Percentiles rank a stretch among this genome's conserved stretches.
Conservation (phyloP, 1,139 yeast species). For the Yamadazyma sp. region DNA sequence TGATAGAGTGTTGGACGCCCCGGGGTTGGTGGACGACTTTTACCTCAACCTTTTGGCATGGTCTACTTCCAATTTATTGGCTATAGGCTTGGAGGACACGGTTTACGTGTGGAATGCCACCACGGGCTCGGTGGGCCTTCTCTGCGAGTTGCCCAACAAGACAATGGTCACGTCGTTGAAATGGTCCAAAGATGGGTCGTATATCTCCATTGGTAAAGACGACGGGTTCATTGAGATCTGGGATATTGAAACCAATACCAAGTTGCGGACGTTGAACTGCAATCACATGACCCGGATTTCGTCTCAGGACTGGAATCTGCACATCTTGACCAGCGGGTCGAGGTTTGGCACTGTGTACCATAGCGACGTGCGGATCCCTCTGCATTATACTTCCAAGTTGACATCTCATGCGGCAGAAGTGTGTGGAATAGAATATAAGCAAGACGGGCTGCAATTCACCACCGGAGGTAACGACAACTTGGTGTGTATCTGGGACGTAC, state of each 20-base stretch:
- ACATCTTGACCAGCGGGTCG: constrained; percentile 78
- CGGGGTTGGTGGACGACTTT: constrained; percentile 91
- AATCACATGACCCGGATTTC: constrained; percentile 71
- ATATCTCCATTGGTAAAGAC: constrained; percentile 79
- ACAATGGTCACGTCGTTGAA: constrained; percentile 67
- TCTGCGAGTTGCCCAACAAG: constrained; percentile 58
- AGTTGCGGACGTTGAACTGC: constrained; percentile 76
- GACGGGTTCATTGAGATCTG: constrained; percentile 89
- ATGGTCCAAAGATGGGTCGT: constrained; percentile 93
- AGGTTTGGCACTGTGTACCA: constrained; percentile 82
- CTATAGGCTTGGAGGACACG: constrained; percentile 82
- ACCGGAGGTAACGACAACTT: constrained; percentile 95
- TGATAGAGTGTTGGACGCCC: constrained; percentile 93
- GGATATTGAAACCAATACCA: constrained; percentile 81
- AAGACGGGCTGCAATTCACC: constrained; percentile 83
- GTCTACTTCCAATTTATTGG: constrained; percentile 81
- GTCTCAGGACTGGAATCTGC: constrained; percentile 83
- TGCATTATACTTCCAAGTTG: constrained; percentile 66
- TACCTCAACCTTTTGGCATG: constrained; percentile 85
- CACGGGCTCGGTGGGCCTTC: constrained; percentile 72
- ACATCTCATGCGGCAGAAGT: constrained; percentile 77
- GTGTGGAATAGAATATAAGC: constrained; percentile 87
- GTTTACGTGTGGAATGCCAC: constrained; percentile 94
- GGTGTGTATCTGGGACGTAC: constrained; percentile 92
- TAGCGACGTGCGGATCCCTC: constrained; percentile 88